Base-by-base conservation (phyloP, 2,329 filamentous ascomycete genomes). In the Cladosporium colombiae region DNA sequence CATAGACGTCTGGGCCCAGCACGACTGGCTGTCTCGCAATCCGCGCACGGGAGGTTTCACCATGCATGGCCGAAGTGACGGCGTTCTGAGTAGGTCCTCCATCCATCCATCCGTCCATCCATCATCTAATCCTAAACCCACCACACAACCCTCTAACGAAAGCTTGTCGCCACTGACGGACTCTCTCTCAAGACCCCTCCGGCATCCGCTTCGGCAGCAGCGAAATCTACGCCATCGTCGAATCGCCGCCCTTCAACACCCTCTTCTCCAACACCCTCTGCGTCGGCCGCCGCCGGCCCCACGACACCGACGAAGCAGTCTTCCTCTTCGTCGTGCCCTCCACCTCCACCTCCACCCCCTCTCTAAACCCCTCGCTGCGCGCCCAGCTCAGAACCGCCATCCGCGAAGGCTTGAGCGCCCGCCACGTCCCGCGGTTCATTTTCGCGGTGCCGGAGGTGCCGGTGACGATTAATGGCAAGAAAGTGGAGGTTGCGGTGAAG, bases 191-290 rank as follows among this genome's bases (percentile, higher is more conserved):
- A 74, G 72, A 83, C 67, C 81, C 81, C 1, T 78, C 77, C 14
- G 81, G 81, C 7, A 80, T 83, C 64, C 78, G 81, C 29, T 83
- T 83, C 62, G 81, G 81, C 23, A 78, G 74, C 13, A 74, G 76
- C 1, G 81, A 83, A 69, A 81, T 83, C 62, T 83, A 84, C 72
- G 74, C 77, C n/a, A 78, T 84, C 55, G 77, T 79, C n/a, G 81
- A 83, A 68, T 75, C 75, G 3, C 74, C 78, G 1, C 70, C 75
- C 1, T 78, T 80, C 67, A 79, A 75, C 64, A 61, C 63, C n/a
- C 49, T 72, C 40, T 75, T 81, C 61, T 73, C 73, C 46, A 77
- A 80, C 64, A 77, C 72, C 29, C 72, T 80, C 13, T 81, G 79
- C 65, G 76, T 80, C 16, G 76, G 77, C 8, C 76, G 78, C 0